phyloP scores from a whole-genome alignment of 1,139 yeast genomes.

The Blastobotrys elegans region DNA sequence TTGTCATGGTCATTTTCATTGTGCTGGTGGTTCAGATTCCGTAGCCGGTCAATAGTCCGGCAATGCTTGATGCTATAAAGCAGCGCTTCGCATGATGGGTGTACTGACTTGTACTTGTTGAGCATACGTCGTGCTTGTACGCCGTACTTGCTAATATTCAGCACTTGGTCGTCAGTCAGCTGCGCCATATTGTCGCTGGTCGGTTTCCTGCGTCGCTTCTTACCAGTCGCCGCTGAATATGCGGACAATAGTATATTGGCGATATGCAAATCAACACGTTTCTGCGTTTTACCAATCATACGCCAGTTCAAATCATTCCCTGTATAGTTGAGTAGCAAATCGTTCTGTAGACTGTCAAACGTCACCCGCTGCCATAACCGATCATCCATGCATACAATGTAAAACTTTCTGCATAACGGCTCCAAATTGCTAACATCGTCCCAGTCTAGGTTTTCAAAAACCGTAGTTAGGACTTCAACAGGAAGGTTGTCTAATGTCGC shows the following conservation, averaged over 20 bases:
- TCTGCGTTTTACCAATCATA: background rate
- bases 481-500: background rate
- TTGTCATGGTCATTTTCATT: background rate
- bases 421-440: background rate
- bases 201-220: background rate
- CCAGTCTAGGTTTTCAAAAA: background rate
- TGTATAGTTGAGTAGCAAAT: conserved; percentile 1
- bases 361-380: conserved; percentile 1
- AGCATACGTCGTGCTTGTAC: conserved; percentile 1
- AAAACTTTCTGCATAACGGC: background rate
- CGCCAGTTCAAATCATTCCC: conserved; percentile 3
- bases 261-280: background rate
- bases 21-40: no score
- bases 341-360: background rate
- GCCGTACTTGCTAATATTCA: background rate
- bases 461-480: background rate
- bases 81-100: background rate
- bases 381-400: background rate
- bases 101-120: background rate
- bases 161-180: background rate
- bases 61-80: conserved; percentile 6
- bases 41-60: conserved; percentile 6
- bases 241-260: background rate
- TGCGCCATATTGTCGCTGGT: background rate
- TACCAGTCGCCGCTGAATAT: no score